A percentile compares a stretch with the other conserved stretches of the same genome.
Conservation (phyloP, 2,329 filamentous ascomycete genomes). For the Corniculantispora saksenae region DNA sequence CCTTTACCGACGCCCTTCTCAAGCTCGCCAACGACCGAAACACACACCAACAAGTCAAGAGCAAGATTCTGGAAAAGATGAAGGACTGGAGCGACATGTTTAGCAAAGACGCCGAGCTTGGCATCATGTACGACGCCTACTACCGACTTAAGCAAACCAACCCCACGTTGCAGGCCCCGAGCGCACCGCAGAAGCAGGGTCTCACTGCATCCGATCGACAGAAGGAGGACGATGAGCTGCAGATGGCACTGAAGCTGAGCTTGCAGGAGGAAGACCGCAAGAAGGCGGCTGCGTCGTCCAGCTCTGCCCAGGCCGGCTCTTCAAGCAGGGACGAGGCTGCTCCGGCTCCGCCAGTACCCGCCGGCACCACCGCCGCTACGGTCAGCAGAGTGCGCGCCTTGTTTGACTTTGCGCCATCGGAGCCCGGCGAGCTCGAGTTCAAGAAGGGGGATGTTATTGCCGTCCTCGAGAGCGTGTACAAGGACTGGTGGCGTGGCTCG, state of each 20-base stretch:
- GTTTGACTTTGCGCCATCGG: conserved; percentile 92
- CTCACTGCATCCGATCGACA: conserved; percentile 87
- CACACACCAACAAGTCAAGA: conserved; percentile 93
- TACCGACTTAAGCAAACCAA: conserved; percentile 81
- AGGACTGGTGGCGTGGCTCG: conserved; percentile 99
- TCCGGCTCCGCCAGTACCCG: conserved; percentile 61
- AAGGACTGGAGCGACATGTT: conserved; percentile 97
- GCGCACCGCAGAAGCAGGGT: conserved; percentile 88
- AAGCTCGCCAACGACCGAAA: conserved; percentile 92
- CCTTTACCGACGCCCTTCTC: conserved; percentile 90
- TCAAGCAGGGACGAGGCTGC: conserved; percentile 44
- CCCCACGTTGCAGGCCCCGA: conserved; percentile 86
- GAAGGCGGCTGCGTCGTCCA: conserved; percentile 43
- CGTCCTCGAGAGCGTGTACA: conserved; percentile 95
- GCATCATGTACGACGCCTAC: conserved; percentile 97
- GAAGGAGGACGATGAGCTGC: conserved; percentile 95
- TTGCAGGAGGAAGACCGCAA: conserved; percentile 81
- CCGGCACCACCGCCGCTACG: conserved; percentile 91
- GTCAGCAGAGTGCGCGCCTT: conserved; percentile 91
- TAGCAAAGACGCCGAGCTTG: conserved; percentile 80
- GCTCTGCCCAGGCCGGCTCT: conserved; percentile 34
- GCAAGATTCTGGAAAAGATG: conserved; percentile 96
- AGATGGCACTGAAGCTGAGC: conserved; percentile 91
- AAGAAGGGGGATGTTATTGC: conserved; percentile 97
- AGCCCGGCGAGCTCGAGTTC: conserved; percentile 92